phyloP scores from a whole-genome alignment of 768 basidiomycete genomes.

The Fibroporia radiculosa region DNA sequence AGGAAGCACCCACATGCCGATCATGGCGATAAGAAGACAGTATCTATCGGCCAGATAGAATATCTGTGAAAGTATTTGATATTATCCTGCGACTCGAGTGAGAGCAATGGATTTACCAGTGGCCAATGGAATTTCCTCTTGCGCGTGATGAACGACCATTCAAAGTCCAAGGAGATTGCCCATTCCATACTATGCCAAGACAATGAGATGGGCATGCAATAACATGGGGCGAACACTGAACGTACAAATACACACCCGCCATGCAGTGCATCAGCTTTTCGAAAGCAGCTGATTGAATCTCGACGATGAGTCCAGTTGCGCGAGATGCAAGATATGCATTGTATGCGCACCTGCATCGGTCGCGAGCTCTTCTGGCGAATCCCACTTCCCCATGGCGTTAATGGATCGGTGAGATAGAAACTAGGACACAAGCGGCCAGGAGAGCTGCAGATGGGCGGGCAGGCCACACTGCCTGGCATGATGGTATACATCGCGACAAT shows the following conservation, averaged over 20 bases:
- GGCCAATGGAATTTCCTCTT: slow-evolving; percentile 40
- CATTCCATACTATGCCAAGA: slow-evolving; percentile 33
- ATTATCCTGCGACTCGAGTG: too few species aligned
- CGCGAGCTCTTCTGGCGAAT: slow-evolving; percentile 28
- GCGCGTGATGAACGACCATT: slow-evolving; percentile 32
- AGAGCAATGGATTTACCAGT: slow-evolving; percentile 26
- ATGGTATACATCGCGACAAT: too few species aligned
- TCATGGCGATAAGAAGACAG: slow-evolving; percentile 34
- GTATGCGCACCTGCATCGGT: slow-evolving; percentile 22
- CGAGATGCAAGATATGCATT: neutral
- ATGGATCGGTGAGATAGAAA: neutral
- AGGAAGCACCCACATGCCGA: slow-evolving; percentile 37
- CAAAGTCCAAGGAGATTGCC: slow-evolving; percentile 33
- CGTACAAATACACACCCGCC: slow-evolving; percentile 35
- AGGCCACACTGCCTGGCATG: too few species aligned
- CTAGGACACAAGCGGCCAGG: too few species aligned
- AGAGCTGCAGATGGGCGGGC: too few species aligned
- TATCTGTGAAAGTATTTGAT: slow-evolving; percentile 25
- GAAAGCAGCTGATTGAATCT: slow-evolving; percentile 28
- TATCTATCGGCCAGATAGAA: slow-evolving; percentile 42
- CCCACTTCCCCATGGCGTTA: slow-evolving; percentile 25
- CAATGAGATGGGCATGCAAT: neutral
- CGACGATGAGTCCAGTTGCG: neutral
- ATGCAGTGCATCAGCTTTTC: slow-evolving; percentile 34
- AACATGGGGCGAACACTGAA: neutral